phyloP scores from a whole-genome alignment of 768 basidiomycete species.

The Russula emetica region DNA sequence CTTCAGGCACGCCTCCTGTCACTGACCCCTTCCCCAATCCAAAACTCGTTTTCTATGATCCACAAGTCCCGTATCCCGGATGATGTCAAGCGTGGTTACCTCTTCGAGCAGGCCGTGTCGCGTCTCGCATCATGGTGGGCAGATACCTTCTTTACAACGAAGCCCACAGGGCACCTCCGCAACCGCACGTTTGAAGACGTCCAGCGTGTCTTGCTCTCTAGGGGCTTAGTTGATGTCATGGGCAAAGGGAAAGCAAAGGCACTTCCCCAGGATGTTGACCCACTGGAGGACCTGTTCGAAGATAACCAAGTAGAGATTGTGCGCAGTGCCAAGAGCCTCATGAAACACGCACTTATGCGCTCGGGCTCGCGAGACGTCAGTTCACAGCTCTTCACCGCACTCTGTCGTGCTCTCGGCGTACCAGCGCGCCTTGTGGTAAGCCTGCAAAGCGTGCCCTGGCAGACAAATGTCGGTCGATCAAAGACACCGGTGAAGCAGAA shows the following conservation, averaged over 20 bases:
- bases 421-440: slow-evolving; percentile 86
- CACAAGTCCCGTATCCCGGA: slow-evolving; percentile 80
- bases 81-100: slow-evolving; percentile 69
- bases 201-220: slow-evolving; percentile 34
- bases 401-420: slow-evolving; percentile 81
- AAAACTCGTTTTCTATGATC: slow-evolving; percentile 77
- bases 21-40: slow-evolving; percentile 72
- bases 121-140: slow-evolving; percentile 85
- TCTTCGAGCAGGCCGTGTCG: slow-evolving; percentile 79
- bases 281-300: slow-evolving; percentile 42
- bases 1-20: slow-evolving; percentile 86
- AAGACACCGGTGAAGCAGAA: slow-evolving; percentile 43
- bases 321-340: slow-evolving; percentile 75
- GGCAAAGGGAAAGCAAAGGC: slow-evolving; percentile 25
- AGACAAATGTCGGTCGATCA: slow-evolving; percentile 58
- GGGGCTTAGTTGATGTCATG: slow-evolving; percentile 17
- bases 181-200: slow-evolving; percentile 77
- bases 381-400: slow-evolving; percentile 86
- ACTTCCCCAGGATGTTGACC: slow-evolving; percentile 13
- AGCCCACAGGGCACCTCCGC: slow-evolving; percentile 61
- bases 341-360: slow-evolving; percentile 86
- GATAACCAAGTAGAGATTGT: slow-evolving; percentile 57
- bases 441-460: slow-evolving; percentile 90
- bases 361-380: slow-evolving; percentile 80
- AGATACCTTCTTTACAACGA: slow-evolving; percentile 60